A percentile compares a stretch with the other conserved stretches of the same genome.
These are phyloP conservation scores for Dittrichia graveolens DNA, from an alignment of 129 eudicot genomes.

Conservation along the genomic window DNA sequence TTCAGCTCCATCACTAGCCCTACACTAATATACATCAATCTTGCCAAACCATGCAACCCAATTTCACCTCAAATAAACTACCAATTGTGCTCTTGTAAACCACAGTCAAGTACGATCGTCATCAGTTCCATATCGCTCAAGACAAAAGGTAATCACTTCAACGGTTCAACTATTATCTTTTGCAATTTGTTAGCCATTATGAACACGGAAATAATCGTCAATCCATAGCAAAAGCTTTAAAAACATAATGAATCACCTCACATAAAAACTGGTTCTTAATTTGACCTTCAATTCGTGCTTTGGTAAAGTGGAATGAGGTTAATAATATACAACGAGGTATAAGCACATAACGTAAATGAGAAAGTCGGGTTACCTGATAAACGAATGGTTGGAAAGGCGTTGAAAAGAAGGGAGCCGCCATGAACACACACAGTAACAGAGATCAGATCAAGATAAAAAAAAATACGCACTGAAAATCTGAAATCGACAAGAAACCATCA, in stretches of 20 bases:
- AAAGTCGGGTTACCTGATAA: slow-evolving; percentile 59
- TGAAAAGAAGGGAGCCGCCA: slow-evolving; percentile 95
- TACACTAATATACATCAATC: not conserved
- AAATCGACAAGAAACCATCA: no score
- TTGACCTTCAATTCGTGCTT: not conserved
- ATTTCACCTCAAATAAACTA: slow-evolving; percentile 1
- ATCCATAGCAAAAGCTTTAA: not conserved
- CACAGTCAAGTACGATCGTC: not conserved
- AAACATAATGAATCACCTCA: not conserved
- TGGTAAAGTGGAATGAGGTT: not conserved
- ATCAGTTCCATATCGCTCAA: not conserved
- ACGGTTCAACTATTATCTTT: not conserved
- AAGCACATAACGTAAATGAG: slow-evolving; percentile 7
- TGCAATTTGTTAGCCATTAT: no score
- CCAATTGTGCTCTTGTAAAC: not conserved
- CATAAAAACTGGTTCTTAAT: not conserved
- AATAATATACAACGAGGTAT: not conserved
- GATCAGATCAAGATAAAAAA: no score
- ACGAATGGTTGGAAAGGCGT: slow-evolving; percentile 90
- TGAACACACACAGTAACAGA: slow-evolving; percentile 24
- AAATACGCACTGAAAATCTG: no score
- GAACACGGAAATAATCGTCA: not conserved
- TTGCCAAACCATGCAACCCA: not conserved
- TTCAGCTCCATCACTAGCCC: not conserved
- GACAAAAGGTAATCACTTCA: not conserved